phyloP scores from a whole-genome alignment of 495 filamentous ascomycete species.

The Tuber aestivum region DNA sequence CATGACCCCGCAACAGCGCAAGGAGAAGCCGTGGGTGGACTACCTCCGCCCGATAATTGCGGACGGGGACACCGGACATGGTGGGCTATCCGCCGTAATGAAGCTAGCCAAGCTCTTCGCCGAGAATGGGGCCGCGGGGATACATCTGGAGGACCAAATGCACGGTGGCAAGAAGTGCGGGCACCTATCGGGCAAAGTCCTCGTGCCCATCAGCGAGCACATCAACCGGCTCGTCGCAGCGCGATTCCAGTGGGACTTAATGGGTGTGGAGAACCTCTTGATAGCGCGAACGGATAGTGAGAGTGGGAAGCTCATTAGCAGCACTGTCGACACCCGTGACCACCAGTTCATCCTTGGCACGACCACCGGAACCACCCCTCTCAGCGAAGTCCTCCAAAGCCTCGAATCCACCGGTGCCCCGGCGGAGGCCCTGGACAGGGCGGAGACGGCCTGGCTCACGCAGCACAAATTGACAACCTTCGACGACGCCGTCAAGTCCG shows the following conservation, averaged over 20 bases:
- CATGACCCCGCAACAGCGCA: slow-evolving; percentile 64
- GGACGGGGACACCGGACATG: slow-evolving; percentile 95
- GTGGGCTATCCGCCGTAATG: slow-evolving; percentile 82
- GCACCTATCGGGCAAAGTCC: slow-evolving; percentile 91
- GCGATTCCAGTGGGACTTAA: slow-evolving; percentile 95
- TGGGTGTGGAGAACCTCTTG: slow-evolving; percentile 89
- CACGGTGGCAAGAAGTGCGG: slow-evolving; percentile 98
- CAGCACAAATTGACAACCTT: slow-evolving; percentile 80
- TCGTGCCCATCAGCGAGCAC: slow-evolving; percentile 90
- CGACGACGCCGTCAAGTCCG: slow-evolving; percentile 76
- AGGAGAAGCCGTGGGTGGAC: slow-evolving; percentile 73
- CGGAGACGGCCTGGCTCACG: slow-evolving; percentile 86
- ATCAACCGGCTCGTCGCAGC: slow-evolving; percentile 89
- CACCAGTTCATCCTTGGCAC: slow-evolving; percentile 95
- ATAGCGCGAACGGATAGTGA: slow-evolving; percentile 95
- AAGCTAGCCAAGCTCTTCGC: slow-evolving; percentile 98
- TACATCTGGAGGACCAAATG: slow-evolving; percentile 96
- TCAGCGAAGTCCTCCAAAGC: slow-evolving; percentile 81
- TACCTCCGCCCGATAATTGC: slow-evolving; percentile 92
- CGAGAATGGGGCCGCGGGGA: slow-evolving; percentile 93
- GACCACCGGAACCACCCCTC: slow-evolving; percentile 62
- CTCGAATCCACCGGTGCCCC: slow-evolving; percentile 78
- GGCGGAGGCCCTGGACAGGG: slow-evolving; percentile 72
- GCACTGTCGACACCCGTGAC: slow-evolving; percentile 84
- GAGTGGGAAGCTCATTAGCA: slow-evolving; percentile 81